Base-by-base conservation (phyloP, 257 asterid genomes). In the Scutellaria galericulata region DNA sequence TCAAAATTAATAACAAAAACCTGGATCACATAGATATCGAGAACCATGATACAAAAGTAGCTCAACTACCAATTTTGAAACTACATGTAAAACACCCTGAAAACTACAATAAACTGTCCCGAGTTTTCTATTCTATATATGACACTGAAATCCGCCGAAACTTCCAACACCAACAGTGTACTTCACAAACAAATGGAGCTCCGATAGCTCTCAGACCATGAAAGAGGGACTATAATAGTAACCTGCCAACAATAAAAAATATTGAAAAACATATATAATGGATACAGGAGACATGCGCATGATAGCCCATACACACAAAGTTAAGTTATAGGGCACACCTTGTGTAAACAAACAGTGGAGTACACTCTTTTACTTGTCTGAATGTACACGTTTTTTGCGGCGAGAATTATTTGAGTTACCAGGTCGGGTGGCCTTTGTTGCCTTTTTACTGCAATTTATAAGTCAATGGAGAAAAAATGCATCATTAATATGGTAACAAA, bases 341-440 rank as follows among this genome's bases (percentile, higher is more conserved):
- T 72, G 56, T 14, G 57, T 42, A 61, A 68, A 72, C 70, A 68
- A 57, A 62, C 45, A 56, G 68, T 11, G 51, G 39, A 42, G 53
- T 72, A 35, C 68, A 42, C 64, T 75, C 35, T 74, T 31, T 82
- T 58, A 83, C 73, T 79, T 83, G 55, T 79, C 86, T 5, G 88
- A 37, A 61, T 81, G 88, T 15, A 66, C 82, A 70, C 88, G 84
- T 71, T 84, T 84, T 53, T 81, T 84, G 80, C 86, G 86, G 31
- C 86, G 86, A 41, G 84, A 22, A 63, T 66, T 70, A 78, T 56
- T 65, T 24, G 86, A 15, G 68, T 76, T 76, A 56, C 79, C 68
- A 45, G 45, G 71, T 44, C 85, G 68, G 14, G 50, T 15, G 41
- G 79, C 79, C 84, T 66, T 81, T 50, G 10, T 76, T 5, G 77